Conservation (phyloP, 164 flowering plant species). For the Sextonia rubra region DNA sequence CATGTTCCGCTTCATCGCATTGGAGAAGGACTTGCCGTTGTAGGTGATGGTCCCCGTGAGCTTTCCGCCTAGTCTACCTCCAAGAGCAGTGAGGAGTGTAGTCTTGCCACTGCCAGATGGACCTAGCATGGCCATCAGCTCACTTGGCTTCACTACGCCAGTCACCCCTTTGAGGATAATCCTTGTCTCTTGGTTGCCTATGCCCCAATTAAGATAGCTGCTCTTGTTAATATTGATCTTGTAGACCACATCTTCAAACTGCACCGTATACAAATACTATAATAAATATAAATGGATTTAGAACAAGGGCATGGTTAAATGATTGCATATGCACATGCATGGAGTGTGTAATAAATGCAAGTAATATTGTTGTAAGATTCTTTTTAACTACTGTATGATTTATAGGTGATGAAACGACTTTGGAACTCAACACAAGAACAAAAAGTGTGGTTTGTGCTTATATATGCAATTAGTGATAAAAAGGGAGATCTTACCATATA, state of each 20-base stretch:
- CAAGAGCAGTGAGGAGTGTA: slow-evolving; percentile 63
- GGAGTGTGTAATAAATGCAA: too few relatives aligned
- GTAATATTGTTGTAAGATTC: too few relatives aligned
- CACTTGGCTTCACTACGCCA: slow-evolving; percentile 65
- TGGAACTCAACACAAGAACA: too few relatives aligned
- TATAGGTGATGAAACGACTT: too few relatives aligned
- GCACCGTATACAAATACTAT: slow-evolving; percentile 4
- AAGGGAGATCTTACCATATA: too few relatives aligned
- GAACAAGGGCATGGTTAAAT: too few relatives aligned
- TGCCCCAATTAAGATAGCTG: not conserved
- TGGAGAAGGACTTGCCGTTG: slow-evolving; percentile 56
- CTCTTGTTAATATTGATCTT: slow-evolving; percentile 19
- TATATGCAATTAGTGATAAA: too few relatives aligned
- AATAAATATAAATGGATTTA: not conserved
- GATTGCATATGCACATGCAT: too few relatives aligned
- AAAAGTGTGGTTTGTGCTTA: too few relatives aligned
- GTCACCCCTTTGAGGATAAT: slow-evolving; percentile 52
- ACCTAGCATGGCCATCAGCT: slow-evolving; percentile 76
- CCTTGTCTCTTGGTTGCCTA: slow-evolving; percentile 19
- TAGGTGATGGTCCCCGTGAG: slow-evolving; percentile 52
- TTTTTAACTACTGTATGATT: too few relatives aligned
- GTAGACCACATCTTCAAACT: slow-evolving; percentile 61
- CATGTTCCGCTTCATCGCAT: slow-evolving; percentile 45
- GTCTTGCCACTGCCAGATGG: slow-evolving; percentile 95
- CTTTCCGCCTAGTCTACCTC: slow-evolving; percentile 47